Evolutionary conservation across 768 basidiomycete genomes (phyloP).

Genomic region (Boletus eberwhitei): DNA sequence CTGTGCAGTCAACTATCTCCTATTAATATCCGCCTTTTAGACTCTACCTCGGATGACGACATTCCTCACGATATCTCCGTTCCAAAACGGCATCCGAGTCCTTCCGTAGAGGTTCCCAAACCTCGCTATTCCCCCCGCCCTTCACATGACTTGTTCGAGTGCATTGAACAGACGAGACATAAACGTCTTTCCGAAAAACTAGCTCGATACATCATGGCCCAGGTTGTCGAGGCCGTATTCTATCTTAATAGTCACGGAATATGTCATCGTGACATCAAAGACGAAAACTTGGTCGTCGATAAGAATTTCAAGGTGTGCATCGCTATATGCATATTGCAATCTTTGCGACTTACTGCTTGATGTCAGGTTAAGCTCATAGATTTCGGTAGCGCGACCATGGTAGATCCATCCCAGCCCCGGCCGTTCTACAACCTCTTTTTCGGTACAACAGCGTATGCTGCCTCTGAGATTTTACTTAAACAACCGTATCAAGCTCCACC

Average conservation of each 20-base stretch:
- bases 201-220: constrained; percentile 79
- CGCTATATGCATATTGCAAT: background rate
- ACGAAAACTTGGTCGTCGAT: constrained; percentile 89
- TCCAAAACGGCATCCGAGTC: constrained; percentile 9
- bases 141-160: constrained; percentile 93
- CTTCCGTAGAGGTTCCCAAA: constrained; percentile 25
- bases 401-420: constrained; percentile 57
- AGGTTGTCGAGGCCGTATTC: constrained; percentile 81
- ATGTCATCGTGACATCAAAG: constrained; percentile 94
- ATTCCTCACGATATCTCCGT: background rate
- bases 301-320: constrained; percentile 57
- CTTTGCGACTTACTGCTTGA: constrained; percentile 11
- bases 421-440: constrained; percentile 80
- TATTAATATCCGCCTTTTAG: constrained; percentile 17
- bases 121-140: constrained; percentile 62
- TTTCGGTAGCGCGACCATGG: constrained; percentile 85
- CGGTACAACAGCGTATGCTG: constrained; percentile 93
- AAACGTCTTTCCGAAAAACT: constrained; percentile 75
- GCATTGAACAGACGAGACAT: constrained; percentile 83
- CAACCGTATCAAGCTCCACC: constrained; percentile 89
- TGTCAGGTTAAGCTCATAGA: constrained; percentile 89
- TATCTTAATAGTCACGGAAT: constrained; percentile 83
- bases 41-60: constrained; percentile 12
- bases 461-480: constrained; percentile 89
- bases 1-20: constrained; percentile 23